Percentiles rank a stretch among this genome's conserved stretches.
phyloP scores from a whole-genome alignment of 495 filamentous ascomycete genomes.

The Aspergillus incahuasiensis region DNA sequence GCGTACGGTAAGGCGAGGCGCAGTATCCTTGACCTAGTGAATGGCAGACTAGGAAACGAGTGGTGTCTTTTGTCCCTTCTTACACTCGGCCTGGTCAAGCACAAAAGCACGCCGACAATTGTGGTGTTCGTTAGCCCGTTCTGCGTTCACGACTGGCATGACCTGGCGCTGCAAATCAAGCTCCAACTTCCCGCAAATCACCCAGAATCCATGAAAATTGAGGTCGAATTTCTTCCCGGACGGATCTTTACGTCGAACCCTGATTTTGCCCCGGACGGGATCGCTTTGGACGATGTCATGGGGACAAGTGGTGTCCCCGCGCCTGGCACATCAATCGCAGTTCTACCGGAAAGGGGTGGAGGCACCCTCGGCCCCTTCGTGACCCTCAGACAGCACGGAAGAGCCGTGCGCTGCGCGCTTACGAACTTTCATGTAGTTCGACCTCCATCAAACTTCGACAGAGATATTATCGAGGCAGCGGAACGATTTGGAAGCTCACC shows the following conservation, averaged over 20 bases:
- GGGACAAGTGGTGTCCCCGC: neutral
- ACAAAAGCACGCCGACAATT: neutral
- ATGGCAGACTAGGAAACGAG: neutral
- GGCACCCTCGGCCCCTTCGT: slow-evolving; percentile 5
- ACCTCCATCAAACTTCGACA: neutral
- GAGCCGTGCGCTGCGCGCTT: no score
- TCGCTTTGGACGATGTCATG: no score
- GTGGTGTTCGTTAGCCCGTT: slow-evolving; percentile 1
- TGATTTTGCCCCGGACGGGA: no score
- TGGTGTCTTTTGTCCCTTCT: neutral
- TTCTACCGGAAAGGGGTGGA: neutral
- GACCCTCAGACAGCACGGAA: neutral
- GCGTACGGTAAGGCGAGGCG: no score
- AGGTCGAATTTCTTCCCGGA: no score
- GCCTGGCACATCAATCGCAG: neutral
- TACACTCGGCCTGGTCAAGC: neutral
- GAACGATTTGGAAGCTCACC: neutral
- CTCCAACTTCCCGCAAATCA: neutral
- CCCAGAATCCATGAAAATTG: no score
- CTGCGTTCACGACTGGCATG: neutral
- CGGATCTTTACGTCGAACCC: no score
- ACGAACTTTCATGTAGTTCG: no score
- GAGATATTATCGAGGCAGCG: neutral
- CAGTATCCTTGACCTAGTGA: no score
- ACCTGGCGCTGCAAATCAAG: neutral